Evolutionary conservation across 192 early-diverging fungal species (phyloP), one percentile per base, ranked within the genome.

Genomic region (Chytriomyces confervae): DNA sequence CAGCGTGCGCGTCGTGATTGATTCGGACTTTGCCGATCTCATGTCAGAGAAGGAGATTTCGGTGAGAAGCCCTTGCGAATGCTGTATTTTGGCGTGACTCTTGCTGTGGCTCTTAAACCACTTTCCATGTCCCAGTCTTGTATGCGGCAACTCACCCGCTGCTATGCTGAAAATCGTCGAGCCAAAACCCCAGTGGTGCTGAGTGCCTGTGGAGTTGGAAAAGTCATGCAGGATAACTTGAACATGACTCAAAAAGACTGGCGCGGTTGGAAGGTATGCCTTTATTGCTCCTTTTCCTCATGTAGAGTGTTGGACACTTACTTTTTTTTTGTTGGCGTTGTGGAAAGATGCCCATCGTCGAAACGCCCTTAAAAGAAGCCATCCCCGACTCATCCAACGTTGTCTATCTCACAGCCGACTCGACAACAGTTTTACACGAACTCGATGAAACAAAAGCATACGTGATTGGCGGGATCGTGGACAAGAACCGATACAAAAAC

Each of bases 401-500:
- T 27, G 91, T 97, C 5, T 98, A 98, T 78, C 80, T 98, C 61
- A 93, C 94, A 0, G 97, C 96, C 2, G 97, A 99, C 75, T 92
- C 95, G 13, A 86, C 89, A 7, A 92, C 94, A 66, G 85, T 86
- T 16, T 72, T 95, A 18, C 77, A 87, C 3, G 76, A 82, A 7
- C 80, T 99, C 47, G 94, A 96, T 6, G 86, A 88, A n/a, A 76
- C 75, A 0, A 94, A 92, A 61, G 84, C 90, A 5, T 99, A 99
- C 81, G 78, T 99, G 16, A 92, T 99, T 79, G 97, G 97, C 47
- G 96, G 96, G 0, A 89, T 99, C 61, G 97, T 99, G 1, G 97
- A 99, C 76, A 94, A 93, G 78, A 99, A 99, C 76, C 83, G 96
- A 50, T 85, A 95, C 80, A 93, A 93, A 79, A 76, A 84, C 11